Evolutionary conservation across 768 basidiomycete species (phyloP).

Genomic region (Boletus eberwhitei): DNA sequence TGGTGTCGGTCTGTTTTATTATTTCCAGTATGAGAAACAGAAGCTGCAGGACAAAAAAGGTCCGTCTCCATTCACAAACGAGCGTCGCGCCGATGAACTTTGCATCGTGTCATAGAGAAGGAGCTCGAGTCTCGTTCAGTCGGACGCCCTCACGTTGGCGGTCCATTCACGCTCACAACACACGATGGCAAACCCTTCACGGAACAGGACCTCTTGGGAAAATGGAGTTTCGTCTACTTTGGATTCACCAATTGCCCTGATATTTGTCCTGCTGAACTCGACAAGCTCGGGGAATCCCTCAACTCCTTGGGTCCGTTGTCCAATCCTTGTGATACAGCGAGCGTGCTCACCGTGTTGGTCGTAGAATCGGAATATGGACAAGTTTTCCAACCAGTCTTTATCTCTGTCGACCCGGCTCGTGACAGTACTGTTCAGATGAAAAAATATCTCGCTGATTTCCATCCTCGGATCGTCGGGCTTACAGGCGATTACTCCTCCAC

Average conservation of each 20-base stretch:
- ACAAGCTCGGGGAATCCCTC: constrained; percentile 85
- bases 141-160: constrained; percentile 87
- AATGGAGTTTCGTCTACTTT: constrained; percentile 93
- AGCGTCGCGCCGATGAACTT: not conserved
- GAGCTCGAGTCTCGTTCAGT: constrained; percentile 70
- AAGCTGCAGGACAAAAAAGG: constrained; percentile 74
- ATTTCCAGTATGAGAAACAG: constrained; percentile 86
- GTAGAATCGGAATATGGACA: constrained; percentile 67
- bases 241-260: constrained; percentile 99
- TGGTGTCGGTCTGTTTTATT: constrained; percentile 78
- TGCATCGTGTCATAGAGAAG: constrained; percentile 47
- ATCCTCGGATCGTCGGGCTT: constrained; percentile 84
- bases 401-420: constrained; percentile 94
- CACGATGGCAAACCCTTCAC: constrained; percentile 71
- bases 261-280: constrained; percentile 96
- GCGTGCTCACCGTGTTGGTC: constrained; percentile 7
- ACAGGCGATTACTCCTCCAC: constrained; percentile 81
- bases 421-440: constrained; percentile 64
- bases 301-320: constrained; percentile 59
- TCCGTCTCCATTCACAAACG: constrained; percentile 33
- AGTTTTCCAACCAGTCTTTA: constrained; percentile 86
- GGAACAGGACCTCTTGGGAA: constrained; percentile 78
- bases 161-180: constrained; percentile 76
- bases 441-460: constrained; percentile 79
- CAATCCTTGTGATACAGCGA: not conserved